Evolutionary conservation across 176 grass and related monocot species (phyloP).

Genomic region (Oryza brachyantha): DNA sequence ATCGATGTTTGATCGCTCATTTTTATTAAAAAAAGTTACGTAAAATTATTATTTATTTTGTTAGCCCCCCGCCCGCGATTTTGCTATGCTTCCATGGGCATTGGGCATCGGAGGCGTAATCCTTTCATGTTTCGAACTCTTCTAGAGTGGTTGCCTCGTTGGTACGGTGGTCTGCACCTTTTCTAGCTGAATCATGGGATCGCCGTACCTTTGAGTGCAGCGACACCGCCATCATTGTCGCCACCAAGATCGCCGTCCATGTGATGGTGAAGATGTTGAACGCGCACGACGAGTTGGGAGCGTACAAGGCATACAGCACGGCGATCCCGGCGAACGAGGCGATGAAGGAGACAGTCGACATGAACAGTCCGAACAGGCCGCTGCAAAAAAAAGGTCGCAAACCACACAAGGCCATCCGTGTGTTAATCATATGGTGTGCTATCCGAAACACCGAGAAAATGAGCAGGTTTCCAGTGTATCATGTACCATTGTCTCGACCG

Average conservation of each 20-base stretch:
- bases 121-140: no score
- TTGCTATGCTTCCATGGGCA: no score
- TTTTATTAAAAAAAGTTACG: no score
- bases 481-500: conserved; percentile 63
- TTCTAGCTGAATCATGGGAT: no score
- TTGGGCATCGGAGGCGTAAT: no score
- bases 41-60: no score
- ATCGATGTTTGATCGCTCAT: no score
- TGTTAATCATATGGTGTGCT: neutral
- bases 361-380: conserved; percentile 69
- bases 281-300: conserved; percentile 48
- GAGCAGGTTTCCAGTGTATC: no score
- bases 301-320: conserved; percentile 63
- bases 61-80: no score
- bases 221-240: conserved; percentile 74
- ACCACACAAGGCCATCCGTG: neutral
- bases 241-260: conserved; percentile 76
- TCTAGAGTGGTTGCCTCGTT: no score
- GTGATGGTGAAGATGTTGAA: conserved; percentile 88
- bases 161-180: no score
- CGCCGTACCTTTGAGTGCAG: conserved; percentile 78
- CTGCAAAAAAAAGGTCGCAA: conserved; percentile 40
- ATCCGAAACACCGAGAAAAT: neutral
- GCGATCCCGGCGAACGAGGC: conserved; percentile 66
- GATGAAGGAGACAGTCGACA: conserved; percentile 75